phyloP scores from a whole-genome alignment of 257 asterid genomes.

The Cruciata laevipes region DNA sequence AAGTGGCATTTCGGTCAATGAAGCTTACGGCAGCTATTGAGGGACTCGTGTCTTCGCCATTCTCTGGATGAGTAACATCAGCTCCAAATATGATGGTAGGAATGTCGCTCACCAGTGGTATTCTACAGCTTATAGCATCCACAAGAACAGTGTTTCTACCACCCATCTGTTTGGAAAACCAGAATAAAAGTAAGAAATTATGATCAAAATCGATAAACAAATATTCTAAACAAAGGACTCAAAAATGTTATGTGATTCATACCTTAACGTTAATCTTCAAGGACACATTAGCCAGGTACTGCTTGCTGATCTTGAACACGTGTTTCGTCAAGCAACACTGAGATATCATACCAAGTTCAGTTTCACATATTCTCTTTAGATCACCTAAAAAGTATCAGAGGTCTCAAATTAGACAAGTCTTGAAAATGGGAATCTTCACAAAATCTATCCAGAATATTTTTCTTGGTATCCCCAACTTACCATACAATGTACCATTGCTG shows the following conservation, averaged over 20 bases:
- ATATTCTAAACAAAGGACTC: not conserved
- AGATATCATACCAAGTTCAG: slow-evolving; percentile 90
- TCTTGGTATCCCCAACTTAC: slow-evolving; percentile 27
- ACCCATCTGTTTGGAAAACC: slow-evolving; percentile 68
- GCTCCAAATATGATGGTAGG: slow-evolving; percentile 99
- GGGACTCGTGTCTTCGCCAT: slow-evolving; percentile 98
- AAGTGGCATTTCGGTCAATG: not conserved
- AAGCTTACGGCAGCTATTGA: slow-evolving; percentile 91
- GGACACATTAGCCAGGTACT: slow-evolving; percentile 94
- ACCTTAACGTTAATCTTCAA: slow-evolving; percentile 97
- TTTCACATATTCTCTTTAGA: slow-evolving; percentile 91
- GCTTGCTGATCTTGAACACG: slow-evolving; percentile 94
- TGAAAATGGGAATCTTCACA: not conserved
- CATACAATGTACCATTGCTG: slow-evolving; percentile 86
- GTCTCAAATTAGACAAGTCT: not conserved
- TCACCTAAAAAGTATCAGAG: slow-evolving; percentile 46
- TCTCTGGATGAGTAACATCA: slow-evolving; percentile 97
- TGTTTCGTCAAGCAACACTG: slow-evolving; percentile 97
- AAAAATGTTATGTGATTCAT: not conserved
- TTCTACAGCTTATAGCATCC: slow-evolving; percentile 92
- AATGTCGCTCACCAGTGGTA: slow-evolving; percentile 92
- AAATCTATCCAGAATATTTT: not conserved
- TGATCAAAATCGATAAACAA: not conserved
- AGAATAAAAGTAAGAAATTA: not conserved
- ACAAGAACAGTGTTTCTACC: slow-evolving; percentile 84